Percentiles rank a stretch among this genome's conserved stretches.
phyloP scores from a whole-genome alignment of 2,329 filamentous ascomycete genomes.

The Pseudogymnoascus verrucosus region DNA sequence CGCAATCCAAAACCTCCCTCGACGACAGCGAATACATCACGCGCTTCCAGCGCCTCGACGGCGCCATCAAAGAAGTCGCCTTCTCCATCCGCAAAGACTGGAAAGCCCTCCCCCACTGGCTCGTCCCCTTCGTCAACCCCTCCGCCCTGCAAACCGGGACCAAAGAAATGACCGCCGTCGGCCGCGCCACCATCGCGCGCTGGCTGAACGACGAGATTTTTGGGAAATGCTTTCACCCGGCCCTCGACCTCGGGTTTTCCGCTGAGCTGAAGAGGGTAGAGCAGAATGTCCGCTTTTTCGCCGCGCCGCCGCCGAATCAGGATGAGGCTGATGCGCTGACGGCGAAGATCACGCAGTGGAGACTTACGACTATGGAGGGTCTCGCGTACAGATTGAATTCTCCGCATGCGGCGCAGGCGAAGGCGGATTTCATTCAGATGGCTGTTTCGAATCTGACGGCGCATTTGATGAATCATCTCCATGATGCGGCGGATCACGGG shows the following conservation, averaged over 20 bases:
- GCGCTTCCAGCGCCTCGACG: constrained; percentile 83
- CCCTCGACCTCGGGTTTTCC: constrained; percentile 69
- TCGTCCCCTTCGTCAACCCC: constrained; percentile 70
- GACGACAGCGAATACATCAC: constrained; percentile 92
- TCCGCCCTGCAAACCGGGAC: constrained; percentile 82
- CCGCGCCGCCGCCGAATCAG: constrained; percentile 63
- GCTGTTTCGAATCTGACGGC: constrained; percentile 61
- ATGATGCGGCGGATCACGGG: constrained; percentile 68
- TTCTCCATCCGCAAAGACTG: constrained; percentile 97
- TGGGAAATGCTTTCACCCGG: constrained; percentile 85
- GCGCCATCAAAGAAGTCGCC: constrained; percentile 86
- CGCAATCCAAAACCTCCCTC: constrained; percentile 85
- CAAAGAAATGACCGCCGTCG: constrained; percentile 96
- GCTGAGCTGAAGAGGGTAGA: constrained; percentile 77
- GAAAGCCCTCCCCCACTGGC: constrained; percentile 72
- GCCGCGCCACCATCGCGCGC: constrained; percentile 76
- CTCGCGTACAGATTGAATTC: constrained; percentile 63
- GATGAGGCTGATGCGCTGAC: constrained; percentile 87
- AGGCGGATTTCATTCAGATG: constrained; percentile 59
- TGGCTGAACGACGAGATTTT: constrained; percentile 92
- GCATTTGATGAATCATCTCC: constrained; percentile 64
- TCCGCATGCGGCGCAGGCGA: constrained; percentile 57
- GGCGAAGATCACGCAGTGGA: constrained; percentile 84
- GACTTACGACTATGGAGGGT: constrained; percentile 89
- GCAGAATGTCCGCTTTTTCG: constrained; percentile 72